Percentiles rank a stretch among this genome's conserved stretches.
phyloP scores from a whole-genome alignment of 2,329 filamentous ascomycete genomes.

The Fusarium pseudonygamai region DNA sequence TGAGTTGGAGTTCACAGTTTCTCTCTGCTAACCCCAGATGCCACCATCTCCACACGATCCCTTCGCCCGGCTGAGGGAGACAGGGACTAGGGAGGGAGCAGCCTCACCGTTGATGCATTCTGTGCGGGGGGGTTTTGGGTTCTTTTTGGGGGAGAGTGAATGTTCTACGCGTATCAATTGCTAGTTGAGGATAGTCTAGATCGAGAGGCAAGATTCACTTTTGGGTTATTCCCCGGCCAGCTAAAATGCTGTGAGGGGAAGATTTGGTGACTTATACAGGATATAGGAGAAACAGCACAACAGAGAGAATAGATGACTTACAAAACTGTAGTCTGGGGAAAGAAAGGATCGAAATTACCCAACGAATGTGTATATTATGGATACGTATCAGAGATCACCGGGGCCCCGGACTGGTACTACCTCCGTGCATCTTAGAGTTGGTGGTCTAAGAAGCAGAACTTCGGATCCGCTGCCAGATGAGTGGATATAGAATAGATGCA shows the following conservation, averaged over 20 bases:
- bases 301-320: background rate
- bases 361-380: background rate
- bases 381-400: conserved; percentile 18
- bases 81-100: background rate
- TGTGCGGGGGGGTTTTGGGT: conserved; percentile 11
- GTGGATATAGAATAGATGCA: background rate
- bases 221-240: conserved; percentile 20
- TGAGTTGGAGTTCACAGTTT: conserved; percentile 31
- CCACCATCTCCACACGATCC: conserved; percentile 40
- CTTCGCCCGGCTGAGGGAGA: conserved; percentile 36
- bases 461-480: conserved; percentile 34
- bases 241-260: conserved; percentile 21
- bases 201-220: conserved; percentile 6
- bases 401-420: conserved; percentile 23
- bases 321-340: conserved; percentile 20
- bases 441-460: conserved; percentile 26
- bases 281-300: background rate
- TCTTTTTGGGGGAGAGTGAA: background rate
- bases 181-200: background rate
- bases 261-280: background rate
- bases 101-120: conserved; percentile 26
- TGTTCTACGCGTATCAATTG: background rate
- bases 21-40: conserved; percentile 18
- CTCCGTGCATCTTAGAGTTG: background rate
- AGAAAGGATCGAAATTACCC: conserved; percentile 4